Evolutionary conservation across 305 asterid species (phyloP), one percentile per base, ranked within the genome.

Genomic region (Fraxinus greggii): DNA sequence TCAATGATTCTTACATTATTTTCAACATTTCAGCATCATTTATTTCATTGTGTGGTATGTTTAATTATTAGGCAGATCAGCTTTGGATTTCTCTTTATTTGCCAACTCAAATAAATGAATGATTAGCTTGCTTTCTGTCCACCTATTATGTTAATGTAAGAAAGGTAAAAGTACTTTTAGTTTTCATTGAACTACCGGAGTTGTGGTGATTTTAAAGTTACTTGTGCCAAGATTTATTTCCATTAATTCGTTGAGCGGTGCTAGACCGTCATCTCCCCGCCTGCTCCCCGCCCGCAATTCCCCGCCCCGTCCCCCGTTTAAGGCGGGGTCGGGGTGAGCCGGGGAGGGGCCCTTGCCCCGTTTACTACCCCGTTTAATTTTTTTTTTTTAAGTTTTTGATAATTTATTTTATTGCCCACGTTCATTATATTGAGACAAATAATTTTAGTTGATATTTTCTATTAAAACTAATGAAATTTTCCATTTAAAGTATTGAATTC

Each of bases 1-100:
- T 3, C 40, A 51, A 63, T 61, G 26, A 67, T 72, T 79, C 29
- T 42, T 45, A 42, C 33, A 75, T 84, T 48, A 35, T 67, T 73
- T 17, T 12, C 19, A 33, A 80, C 78, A 76, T 54, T 78, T 84
- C 78, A 78, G 77, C 75, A 35, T 48, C 59, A 69, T 32, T 6
- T 51, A 70, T 63, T 8, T 67, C 76, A 40, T 69, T 45, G 40
- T 6, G 56, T 45, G 36, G 17, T 13, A 48, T 80, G 35, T 2
- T 23, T 72, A 54, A 80, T 80, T 12, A 70, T 72, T 61, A 40
- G 19, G 67, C 38, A 56, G 51, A 79, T 59, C 19, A 36, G 63
- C 42, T 33, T 59, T 67, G 19, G 74, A 67, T 67, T 67, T 67
- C 74, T 67, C 74, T 67, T 67, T 67, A 67, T 24, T 28, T 28